phyloP scores from a whole-genome alignment of 2,329 filamentous ascomycete species.

The Zopfia rhizophila region DNA sequence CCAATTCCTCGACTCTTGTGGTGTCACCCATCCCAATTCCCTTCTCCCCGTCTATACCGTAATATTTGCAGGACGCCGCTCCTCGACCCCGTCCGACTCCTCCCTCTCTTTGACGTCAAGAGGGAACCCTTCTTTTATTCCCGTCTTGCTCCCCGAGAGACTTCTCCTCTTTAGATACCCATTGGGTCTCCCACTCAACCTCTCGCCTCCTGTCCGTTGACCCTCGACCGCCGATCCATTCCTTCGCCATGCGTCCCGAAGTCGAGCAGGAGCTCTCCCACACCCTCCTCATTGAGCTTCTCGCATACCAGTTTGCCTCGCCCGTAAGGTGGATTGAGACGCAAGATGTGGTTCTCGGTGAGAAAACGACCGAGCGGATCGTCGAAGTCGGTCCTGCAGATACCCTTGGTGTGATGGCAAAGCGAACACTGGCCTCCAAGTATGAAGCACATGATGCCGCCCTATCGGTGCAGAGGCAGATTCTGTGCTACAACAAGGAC shows the following conservation, averaged over 20 bases:
- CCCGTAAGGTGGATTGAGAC: conserved; percentile 99
- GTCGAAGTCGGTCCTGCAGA: conserved; percentile 98
- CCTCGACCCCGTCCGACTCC: conserved; percentile 8
- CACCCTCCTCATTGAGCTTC: conserved; percentile 96
- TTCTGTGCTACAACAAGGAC: conserved; percentile 99
- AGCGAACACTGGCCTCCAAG: conserved; percentile 92
- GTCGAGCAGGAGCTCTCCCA: conserved; percentile 99
- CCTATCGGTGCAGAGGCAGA: conserved; percentile 94
- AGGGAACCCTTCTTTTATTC: conserved; percentile 16
- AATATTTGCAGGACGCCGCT: conserved; percentile 18
- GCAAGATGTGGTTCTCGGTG: conserved; percentile 98
- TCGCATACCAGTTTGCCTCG: conserved; percentile 99
- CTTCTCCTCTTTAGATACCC: conserved; percentile 12
- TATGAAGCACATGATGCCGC: conserved; percentile 99
- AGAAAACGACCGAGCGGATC: conserved; percentile 95
- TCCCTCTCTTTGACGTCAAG: conserved; percentile 4
- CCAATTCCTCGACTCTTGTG: conserved; percentile 26
- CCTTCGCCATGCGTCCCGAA: conserved; percentile 87
- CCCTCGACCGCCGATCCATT: conserved; percentile 31
- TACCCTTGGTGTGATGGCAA: conserved; percentile 97
- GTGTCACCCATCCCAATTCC: conserved; percentile 23
- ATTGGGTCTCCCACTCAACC: conserved; percentile 4
- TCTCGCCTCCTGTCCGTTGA: conserved; percentile 7
- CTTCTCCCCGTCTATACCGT: conserved; percentile 26
- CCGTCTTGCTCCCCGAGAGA: not conserved